Evolutionary conservation across 805 yeast genomes (phyloP), one percentile per base, ranked within the genome.

Genomic region (Starmerella asiatica): DNA sequence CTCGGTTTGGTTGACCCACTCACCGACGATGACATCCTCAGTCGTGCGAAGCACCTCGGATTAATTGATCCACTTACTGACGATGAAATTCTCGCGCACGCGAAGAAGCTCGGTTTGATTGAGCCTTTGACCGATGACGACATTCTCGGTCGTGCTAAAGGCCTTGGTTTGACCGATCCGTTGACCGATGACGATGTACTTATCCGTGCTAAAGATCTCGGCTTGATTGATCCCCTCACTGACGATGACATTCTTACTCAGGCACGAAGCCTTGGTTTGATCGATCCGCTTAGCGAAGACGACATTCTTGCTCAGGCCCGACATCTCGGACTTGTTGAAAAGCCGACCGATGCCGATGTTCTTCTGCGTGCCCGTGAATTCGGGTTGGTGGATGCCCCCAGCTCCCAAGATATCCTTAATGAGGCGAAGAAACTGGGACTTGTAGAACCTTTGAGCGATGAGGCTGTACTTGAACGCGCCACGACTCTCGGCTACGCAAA

Each of bases 141-240:
- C 2, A 35, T 46, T 5, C 8, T 34, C 1, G 19, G 44, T 16
- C 50, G 50, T 27, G 62, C 59, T 52, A 41, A 43, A 15, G 11
- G 11, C 6, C 23, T 40, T 3, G 51, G 51, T 5, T 37, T 45
- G 2, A 33, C 34, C 9, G 36, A 38, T 4, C 44, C 45, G 2
- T n/a, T 34, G 29, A 21, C 12, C n/a, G 35, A 31, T 12, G 36
- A 31, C 2, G 29, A 32, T 1, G 20, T 37, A 18, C 21, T 21
- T 17, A 15, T 18, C 58, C 71, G 73, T 11, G 84, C 79, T 36
- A 80, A 73, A 54, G 93, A 86, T 2, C 64, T 78, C 49, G 67
- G 70, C 51, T 59, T 83, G 41, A 91, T 91, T 1, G 56, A 68
- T 3, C 59, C 65, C 11, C 11, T 23, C 9, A 18, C 17, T 5